Conservation (phyloP, 2,329 filamentous ascomycete species). For the Aureobasidium vineae region DNA sequence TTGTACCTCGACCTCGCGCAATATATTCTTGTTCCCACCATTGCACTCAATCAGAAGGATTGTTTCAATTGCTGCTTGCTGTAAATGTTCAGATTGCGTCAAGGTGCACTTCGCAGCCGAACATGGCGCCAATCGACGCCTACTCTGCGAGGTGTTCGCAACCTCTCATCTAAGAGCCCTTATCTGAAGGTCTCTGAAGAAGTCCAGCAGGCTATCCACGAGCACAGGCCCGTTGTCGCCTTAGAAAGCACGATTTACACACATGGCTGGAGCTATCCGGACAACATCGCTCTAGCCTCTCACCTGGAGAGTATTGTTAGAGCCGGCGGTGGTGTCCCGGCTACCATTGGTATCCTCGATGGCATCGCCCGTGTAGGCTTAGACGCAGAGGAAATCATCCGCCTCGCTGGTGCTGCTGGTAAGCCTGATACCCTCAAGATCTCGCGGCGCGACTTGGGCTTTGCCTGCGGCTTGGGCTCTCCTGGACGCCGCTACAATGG, state of each 20-base stretch:
- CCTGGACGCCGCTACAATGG: constrained; percentile 71
- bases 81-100: constrained; percentile 25
- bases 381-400: constrained; percentile 66
- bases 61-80: background rate
- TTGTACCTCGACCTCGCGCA: background rate
- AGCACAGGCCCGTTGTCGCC: constrained; percentile 80
- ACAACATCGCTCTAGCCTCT: constrained; percentile 72
- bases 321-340: constrained; percentile 76
- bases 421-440: constrained; percentile 72
- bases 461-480: constrained; percentile 70
- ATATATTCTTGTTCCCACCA: background rate
- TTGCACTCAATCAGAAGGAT: background rate
- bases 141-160: background rate
- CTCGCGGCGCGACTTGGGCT: constrained; percentile 82
- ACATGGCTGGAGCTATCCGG: constrained; percentile 72
- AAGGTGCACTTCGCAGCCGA: background rate
- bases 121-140: background rate
- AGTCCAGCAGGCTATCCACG: constrained; percentile 70
- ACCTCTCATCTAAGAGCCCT: constrained; percentile 32
- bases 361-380: constrained; percentile 82
- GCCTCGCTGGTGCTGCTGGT: constrained; percentile 58
- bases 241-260: constrained; percentile 97
- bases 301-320: constrained; percentile 80
- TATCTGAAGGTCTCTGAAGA: constrained; percentile 77
- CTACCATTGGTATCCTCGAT: constrained; percentile 84